Percentiles rank a stretch among this genome's conserved stretches.
Evolutionary conservation across 768 basidiomycete species (phyloP).

Genomic region (Suillus fuscotomentosus): DNA sequence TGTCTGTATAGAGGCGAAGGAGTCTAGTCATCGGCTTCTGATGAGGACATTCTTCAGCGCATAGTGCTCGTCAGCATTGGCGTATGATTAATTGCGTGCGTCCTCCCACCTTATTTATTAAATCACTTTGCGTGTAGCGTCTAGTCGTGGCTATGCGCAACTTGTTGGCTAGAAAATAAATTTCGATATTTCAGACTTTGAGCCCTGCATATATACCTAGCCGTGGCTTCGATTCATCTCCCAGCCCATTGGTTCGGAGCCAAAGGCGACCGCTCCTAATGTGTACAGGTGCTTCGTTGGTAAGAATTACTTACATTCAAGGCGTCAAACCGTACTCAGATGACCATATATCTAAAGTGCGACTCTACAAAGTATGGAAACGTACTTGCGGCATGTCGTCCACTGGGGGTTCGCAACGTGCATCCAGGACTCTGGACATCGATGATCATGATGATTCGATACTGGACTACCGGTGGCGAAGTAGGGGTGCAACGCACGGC

Average conservation of each 20-base stretch:
- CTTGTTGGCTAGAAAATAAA: neutral
- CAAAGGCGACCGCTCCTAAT: neutral
- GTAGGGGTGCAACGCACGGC: no score
- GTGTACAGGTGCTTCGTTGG: no score
- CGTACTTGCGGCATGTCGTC: no score
- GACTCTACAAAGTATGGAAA: no score
- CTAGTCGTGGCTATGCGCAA: neutral
- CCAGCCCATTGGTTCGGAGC: neutral
- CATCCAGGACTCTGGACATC: no score
- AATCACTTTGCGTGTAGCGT: neutral
- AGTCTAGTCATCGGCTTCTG: neutral
- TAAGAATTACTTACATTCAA: no score
- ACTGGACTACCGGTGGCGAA: no score
- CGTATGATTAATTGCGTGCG: neutral
- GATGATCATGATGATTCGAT: no score
- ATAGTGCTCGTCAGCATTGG: neutral
- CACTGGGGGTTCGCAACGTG: no score
- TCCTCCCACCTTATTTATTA: neutral
- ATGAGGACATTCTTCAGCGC: neutral
- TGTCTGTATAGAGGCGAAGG: neutral
- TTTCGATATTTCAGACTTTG: neutral
- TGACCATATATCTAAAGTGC: no score
- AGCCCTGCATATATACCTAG: neutral
- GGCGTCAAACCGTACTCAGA: no score
- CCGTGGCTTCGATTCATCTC: neutral